Evolutionary conservation across 805 yeast species (phyloP).

Genomic region (Torulaspora microellipsoides): DNA sequence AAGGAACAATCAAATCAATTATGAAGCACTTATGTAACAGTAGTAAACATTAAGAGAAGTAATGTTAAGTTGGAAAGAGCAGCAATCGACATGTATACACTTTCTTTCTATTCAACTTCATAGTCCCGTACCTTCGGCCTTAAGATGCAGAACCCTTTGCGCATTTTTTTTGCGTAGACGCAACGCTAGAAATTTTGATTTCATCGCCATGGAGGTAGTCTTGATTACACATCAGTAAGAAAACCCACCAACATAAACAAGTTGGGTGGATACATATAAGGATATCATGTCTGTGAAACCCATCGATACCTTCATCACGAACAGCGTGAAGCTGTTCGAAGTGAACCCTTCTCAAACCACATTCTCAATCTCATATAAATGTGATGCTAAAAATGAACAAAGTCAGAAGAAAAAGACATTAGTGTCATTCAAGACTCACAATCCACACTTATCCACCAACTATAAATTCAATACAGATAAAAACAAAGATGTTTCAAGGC

Average conservation of each 20-base stretch:
- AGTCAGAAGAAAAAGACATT: slow-evolving; percentile 4
- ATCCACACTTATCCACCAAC: slow-evolving; percentile 59
- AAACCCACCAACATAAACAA: too few species aligned
- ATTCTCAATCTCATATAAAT: slow-evolving; percentile 36
- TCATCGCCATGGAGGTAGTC: neutral
- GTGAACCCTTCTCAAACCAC: slow-evolving; percentile 39
- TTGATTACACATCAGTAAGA: too few species aligned
- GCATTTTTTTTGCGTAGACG: neutral
- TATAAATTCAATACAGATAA: slow-evolving; percentile 55
- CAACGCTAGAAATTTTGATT: neutral
- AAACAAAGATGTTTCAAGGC: slow-evolving; percentile 66
- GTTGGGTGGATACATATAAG: neutral
- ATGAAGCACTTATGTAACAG: too few species aligned
- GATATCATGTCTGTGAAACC: slow-evolving; percentile 27
- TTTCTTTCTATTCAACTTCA: too few species aligned
- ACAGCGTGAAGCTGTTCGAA: slow-evolving; percentile 39
- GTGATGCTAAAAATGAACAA: slow-evolving; percentile 20
- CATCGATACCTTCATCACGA: slow-evolving; percentile 41
- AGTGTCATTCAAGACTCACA: slow-evolving; percentile 53
- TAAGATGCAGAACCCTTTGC: neutral
- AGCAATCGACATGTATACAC: too few species aligned
- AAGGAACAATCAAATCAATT: neutral
- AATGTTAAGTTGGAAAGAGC: too few species aligned
- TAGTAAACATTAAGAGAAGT: too few species aligned
- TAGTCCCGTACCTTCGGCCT: neutral